Evolutionary conservation across 164 flowering plant species (phyloP).

Genomic region (Magnolia officinalis): DNA sequence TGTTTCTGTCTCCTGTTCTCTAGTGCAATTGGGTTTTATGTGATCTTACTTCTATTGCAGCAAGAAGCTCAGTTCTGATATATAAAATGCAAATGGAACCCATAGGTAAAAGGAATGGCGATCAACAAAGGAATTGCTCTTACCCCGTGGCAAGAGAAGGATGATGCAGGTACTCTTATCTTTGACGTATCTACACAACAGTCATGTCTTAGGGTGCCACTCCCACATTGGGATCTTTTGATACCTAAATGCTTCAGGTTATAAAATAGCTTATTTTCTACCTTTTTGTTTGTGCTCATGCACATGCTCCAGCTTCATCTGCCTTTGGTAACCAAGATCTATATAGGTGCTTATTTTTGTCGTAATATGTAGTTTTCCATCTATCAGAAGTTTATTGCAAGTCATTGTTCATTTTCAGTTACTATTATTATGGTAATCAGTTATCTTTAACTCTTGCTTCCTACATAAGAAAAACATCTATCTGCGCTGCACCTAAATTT

Average conservation of each 20-base stretch:
- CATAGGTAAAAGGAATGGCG: constrained; percentile 95
- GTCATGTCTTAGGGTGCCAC: background rate
- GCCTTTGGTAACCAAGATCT: too few species aligned
- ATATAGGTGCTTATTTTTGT: too few species aligned
- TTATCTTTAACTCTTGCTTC: too few species aligned
- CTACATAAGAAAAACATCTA: too few species aligned
- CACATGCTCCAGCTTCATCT: too few species aligned
- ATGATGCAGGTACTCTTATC: constrained; percentile 60
- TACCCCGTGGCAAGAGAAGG: constrained; percentile 58
- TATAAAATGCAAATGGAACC: background rate
- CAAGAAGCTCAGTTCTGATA: background rate
- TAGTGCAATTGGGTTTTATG: background rate
- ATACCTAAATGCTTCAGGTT: background rate
- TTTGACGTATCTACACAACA: background rate
- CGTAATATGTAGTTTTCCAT: too few species aligned
- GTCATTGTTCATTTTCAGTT: too few species aligned
- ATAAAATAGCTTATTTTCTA: too few species aligned
- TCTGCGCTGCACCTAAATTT: too few species aligned
- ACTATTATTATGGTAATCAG: too few species aligned
- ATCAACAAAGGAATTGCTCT: constrained; percentile 62
- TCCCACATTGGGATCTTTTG: background rate
- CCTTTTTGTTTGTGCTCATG: too few species aligned
- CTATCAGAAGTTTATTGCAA: too few species aligned
- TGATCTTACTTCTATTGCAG: background rate
- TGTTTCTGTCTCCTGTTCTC: background rate